Conservation (phyloP, 2,329 filamentous ascomycete species). For the Periconia sp. region DNA sequence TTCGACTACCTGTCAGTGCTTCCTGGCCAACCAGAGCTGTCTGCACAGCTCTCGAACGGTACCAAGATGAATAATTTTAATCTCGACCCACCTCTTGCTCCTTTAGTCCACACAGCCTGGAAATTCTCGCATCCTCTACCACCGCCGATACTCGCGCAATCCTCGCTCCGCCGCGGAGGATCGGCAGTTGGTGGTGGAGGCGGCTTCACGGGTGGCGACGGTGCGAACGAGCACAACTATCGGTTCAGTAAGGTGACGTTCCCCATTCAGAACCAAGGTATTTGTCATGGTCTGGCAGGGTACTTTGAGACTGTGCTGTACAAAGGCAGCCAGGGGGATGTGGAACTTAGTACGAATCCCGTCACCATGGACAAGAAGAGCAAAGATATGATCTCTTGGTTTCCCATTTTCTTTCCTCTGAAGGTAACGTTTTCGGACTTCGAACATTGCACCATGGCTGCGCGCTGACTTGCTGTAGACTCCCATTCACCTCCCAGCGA, state of each 20-base stretch:
- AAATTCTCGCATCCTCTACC: slow-evolving; percentile 80
- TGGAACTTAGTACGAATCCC: slow-evolving; percentile 92
- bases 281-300: slow-evolving; percentile 88
- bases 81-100: slow-evolving; percentile 36
- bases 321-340: slow-evolving; percentile 60
- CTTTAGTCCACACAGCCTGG: slow-evolving; percentile 76
- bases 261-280: slow-evolving; percentile 76
- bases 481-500: slow-evolving; percentile 83
- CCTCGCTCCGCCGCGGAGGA: slow-evolving; percentile 64
- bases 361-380: slow-evolving; percentile 92
- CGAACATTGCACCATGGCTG: too few relatives aligned
- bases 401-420: slow-evolving; percentile 96
- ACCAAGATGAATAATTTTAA: slow-evolving; percentile 41
- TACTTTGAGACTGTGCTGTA: slow-evolving; percentile 99
- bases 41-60: slow-evolving; percentile 58
- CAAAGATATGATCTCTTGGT: slow-evolving; percentile 99
- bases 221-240: slow-evolving; percentile 89
- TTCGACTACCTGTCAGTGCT: slow-evolving; percentile 80
- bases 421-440: slow-evolving; percentile 76
- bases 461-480: slow-evolving; percentile 67
- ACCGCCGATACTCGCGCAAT: slow-evolving; percentile 61
- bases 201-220: slow-evolving; percentile 75
- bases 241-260: slow-evolving; percentile 81
- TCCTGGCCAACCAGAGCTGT: slow-evolving; percentile 38
- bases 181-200: slow-evolving; percentile 72